phyloP scores from a whole-genome alignment of 805 yeast species.

The Sugiyamaella qingdaonensis region DNA sequence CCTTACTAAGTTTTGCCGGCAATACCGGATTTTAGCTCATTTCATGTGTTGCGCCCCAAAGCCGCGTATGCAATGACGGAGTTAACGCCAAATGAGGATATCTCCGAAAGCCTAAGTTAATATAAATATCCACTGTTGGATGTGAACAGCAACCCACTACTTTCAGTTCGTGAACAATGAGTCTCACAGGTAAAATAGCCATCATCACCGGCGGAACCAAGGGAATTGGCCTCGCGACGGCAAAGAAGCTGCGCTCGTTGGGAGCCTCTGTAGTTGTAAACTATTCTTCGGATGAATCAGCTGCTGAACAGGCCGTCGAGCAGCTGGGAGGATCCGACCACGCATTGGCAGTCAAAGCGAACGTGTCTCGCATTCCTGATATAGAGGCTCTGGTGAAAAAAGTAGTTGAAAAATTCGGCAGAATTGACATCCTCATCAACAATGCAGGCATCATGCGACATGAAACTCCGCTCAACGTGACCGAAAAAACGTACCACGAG shows the following conservation, averaged over 20 bases:
- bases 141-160: too few relatives aligned
- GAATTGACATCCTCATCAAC: constrained; percentile 34
- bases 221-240: constrained; percentile 50
- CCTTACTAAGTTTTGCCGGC: too few relatives aligned
- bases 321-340: constrained; percentile 2
- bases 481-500: constrained; percentile 14
- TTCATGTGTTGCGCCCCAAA: too few relatives aligned
- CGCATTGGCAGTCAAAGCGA: constrained; percentile 14
- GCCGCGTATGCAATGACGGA: too few relatives aligned
- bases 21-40: too few relatives aligned
- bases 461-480: constrained; percentile 10
- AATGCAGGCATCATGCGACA: constrained; percentile 32
- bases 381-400: constrained; percentile 6
- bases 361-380: constrained; percentile 11
- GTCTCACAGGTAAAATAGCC: constrained; percentile 35
- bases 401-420: constrained; percentile 7
- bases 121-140: too few relatives aligned
- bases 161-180: constrained; percentile 2
- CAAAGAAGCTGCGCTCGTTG: constrained; percentile 42
- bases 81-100: too few relatives aligned
- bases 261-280: constrained; percentile 40
- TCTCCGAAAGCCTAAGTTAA: background rate
- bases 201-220: constrained; percentile 49
- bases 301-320: constrained; percentile 15
- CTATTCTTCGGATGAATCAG: constrained; percentile 12